phyloP scores from a whole-genome alignment of 768 basidiomycete species.

The Dictyophora rubrovolvata region DNA sequence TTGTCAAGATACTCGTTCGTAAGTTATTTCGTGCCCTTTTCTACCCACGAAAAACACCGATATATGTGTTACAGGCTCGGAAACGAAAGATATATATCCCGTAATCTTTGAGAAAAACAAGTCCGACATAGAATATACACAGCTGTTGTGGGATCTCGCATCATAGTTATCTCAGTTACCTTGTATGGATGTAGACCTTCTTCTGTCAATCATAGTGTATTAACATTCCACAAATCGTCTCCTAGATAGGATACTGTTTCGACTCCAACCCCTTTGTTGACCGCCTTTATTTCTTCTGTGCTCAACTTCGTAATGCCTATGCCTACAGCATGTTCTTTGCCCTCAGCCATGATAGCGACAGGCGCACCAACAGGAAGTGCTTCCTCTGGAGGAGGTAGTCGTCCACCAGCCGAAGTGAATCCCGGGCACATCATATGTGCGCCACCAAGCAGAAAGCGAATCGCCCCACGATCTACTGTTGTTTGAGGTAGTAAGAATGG shows the following conservation, averaged over 20 bases:
- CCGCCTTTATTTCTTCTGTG: constrained; percentile 80
- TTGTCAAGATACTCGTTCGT: constrained; percentile 62
- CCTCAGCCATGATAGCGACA: constrained; percentile 93
- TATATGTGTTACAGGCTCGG: constrained; percentile 28
- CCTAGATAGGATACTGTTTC: constrained; percentile 82
- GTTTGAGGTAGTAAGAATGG: constrained; percentile 84
- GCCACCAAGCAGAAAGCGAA: constrained; percentile 89
- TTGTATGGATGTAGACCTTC: constrained; percentile 6
- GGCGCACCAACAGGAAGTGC: constrained; percentile 60
- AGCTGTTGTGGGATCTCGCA: constrained; percentile 28
- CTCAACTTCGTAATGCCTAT: constrained; percentile 74
- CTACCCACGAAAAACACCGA: neutral
- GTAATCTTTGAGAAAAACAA: constrained; percentile 20
- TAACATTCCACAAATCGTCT: constrained; percentile 75
- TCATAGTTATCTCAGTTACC: constrained; percentile 18
- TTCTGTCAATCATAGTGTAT: constrained; percentile 38
- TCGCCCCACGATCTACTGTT: constrained; percentile 90
- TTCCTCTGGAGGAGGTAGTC: constrained; percentile 63
- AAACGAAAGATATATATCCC: constrained; percentile 32
- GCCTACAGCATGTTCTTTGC: constrained; percentile 85
- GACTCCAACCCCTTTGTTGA: constrained; percentile 87
- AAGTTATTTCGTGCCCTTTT: constrained; percentile 21
- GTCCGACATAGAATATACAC: constrained; percentile 20
- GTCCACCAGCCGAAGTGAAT: constrained; percentile 84
- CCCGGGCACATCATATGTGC: constrained; percentile 98